Evolutionary conservation across 257 asterid genomes (phyloP).

Genomic region (Solanum sejunctum): DNA sequence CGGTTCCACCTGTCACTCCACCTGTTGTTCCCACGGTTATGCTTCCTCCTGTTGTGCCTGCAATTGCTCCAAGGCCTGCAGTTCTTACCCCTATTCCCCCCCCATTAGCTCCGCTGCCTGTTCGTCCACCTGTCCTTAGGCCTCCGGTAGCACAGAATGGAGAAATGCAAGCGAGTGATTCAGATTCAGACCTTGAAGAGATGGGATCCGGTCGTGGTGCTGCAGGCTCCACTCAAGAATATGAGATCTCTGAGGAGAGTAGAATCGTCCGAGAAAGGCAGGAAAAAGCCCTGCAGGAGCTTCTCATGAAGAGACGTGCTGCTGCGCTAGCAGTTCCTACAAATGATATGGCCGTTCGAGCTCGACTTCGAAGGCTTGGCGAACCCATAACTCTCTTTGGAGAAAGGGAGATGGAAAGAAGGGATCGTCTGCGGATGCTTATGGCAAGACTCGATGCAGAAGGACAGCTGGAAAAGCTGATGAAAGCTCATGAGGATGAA

Average conservation of each 20-base stretch:
- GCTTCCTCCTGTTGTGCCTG: slow-evolving; percentile 29
- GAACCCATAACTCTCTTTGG: slow-evolving; percentile 93
- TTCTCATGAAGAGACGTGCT: slow-evolving; percentile 71
- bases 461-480: slow-evolving; percentile 79
- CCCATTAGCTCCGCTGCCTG: slow-evolving; percentile 64
- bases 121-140: slow-evolving; percentile 38
- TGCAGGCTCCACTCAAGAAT: slow-evolving; percentile 32
- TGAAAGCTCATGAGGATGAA: slow-evolving; percentile 96
- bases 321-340: slow-evolving; percentile 95
- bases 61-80: slow-evolving; percentile 48
- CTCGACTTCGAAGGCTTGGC: slow-evolving; percentile 79
- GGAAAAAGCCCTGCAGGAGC: slow-evolving; percentile 86
- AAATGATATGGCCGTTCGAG: slow-evolving; percentile 77
- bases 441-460: slow-evolving; percentile 81
- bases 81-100: slow-evolving; percentile 31
- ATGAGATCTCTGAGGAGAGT: slow-evolving; percentile 83
- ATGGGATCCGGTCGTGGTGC: slow-evolving; percentile 14
- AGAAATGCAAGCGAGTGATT: slow-evolving; percentile 32
- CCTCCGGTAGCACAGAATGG: slow-evolving; percentile 48
- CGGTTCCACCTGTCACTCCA: slow-evolving; percentile 21
- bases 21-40: slow-evolving; percentile 11
- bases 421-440: slow-evolving; percentile 67
- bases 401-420: slow-evolving; percentile 95
- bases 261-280: slow-evolving; percentile 49
- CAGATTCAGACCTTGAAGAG: slow-evolving; percentile 57